These are phyloP conservation scores for Hydnomerulius pinastri DNA, from an alignment of 768 basidiomycete genomes.

Conservation along the genomic window DNA sequence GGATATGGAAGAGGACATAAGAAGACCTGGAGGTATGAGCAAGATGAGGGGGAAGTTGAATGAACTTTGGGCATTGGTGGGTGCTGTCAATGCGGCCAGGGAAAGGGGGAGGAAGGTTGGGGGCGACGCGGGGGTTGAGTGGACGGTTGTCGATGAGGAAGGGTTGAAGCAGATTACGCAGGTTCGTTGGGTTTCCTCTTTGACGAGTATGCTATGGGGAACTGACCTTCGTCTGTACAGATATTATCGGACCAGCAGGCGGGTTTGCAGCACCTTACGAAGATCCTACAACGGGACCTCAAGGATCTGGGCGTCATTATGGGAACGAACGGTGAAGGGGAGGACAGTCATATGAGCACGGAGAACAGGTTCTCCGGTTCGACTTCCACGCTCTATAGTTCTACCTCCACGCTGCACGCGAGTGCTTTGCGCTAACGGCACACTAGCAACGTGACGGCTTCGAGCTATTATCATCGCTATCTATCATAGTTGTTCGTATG, in stretches of 20 bases:
- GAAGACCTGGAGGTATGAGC: constrained; percentile 50
- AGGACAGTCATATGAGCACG: constrained; percentile 24
- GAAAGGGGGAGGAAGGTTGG: constrained; percentile 49
- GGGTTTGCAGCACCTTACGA: constrained; percentile 78
- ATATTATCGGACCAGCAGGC: constrained; percentile 78
- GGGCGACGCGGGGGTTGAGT: constrained; percentile 51
- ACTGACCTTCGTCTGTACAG: no score
- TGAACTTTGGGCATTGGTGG: constrained; percentile 84
- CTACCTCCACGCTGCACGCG: constrained; percentile 28
- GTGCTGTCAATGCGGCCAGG: constrained; percentile 62
- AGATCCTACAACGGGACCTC: constrained; percentile 62
- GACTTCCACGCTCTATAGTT: constrained; percentile 21
- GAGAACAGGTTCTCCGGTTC: constrained; percentile 22
- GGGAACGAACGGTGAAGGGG: constrained; percentile 44
- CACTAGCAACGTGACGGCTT: no score
- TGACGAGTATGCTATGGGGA: no score
- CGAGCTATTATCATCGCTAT: no score
- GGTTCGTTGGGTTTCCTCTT: no score
- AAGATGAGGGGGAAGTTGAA: constrained; percentile 72
- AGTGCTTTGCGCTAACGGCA: constrained; percentile 24
- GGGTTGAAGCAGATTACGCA: constrained; percentile 76
- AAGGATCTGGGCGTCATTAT: constrained; percentile 68
- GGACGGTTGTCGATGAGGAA: constrained; percentile 88
- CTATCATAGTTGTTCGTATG: no score
- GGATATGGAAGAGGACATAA: constrained; percentile 72